Percentiles rank a stretch among this genome's conserved stretches.
Conservation (phyloP, 2,329 filamentous ascomycete species). For the Cucurbitaria berberidis region DNA sequence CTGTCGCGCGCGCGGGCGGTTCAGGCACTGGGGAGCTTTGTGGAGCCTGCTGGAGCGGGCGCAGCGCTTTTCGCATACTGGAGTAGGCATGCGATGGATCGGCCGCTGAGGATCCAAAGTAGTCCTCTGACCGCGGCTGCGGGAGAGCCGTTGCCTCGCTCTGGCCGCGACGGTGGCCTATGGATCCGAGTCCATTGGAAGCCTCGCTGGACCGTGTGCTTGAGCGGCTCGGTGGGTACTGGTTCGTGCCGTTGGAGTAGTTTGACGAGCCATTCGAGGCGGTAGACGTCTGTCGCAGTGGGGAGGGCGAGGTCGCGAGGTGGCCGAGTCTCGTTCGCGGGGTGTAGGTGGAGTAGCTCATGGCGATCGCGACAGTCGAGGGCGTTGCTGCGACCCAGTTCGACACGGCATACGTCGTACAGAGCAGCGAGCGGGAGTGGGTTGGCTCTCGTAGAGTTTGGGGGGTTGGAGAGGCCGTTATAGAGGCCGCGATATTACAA, state of each 20-base stretch:
- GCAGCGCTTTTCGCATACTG: conserved; percentile 75
- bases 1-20: conserved; percentile 27
- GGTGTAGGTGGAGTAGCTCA: conserved; percentile 46
- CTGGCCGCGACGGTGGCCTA: conserved; percentile 73
- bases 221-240: conserved; percentile 64
- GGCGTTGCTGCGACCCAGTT: conserved; percentile 12
- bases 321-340: conserved; percentile 50
- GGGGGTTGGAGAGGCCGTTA: conserved; percentile 35
- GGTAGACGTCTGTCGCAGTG: conserved; percentile 69
- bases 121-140: conserved; percentile 57
- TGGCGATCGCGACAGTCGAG: conserved; percentile 33
- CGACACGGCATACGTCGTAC: conserved; percentile 41
- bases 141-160: conserved; percentile 71
- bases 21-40: conserved; percentile 39
- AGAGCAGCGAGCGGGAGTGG: conserved; percentile 12
- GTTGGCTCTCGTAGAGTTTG: conserved; percentile 21
- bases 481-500: conserved; percentile 37
- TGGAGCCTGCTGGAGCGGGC: conserved; percentile 55
- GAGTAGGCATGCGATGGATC: conserved; percentile 71
- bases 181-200: conserved; percentile 60
- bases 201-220: conserved; percentile 75
- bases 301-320: conserved; percentile 51
- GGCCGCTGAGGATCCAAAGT: conserved; percentile 48
- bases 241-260: conserved; percentile 64
- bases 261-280: conserved; percentile 74